These are phyloP conservation scores for Marasmius sp. DNA, from an alignment of 1,284 basidiomycete species.

Conservation along the genomic window DNA sequence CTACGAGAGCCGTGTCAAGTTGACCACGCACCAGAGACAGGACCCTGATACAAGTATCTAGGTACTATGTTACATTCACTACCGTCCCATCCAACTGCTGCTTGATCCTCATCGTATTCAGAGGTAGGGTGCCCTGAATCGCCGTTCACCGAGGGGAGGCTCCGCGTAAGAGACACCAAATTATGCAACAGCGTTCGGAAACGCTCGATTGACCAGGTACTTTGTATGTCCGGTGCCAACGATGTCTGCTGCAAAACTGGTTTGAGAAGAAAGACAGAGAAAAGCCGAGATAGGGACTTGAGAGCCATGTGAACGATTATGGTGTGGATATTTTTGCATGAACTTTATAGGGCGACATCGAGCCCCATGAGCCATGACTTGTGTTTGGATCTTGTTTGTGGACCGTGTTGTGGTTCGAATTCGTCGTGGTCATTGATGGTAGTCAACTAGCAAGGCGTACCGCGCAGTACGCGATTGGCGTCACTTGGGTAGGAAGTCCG, in stretches of 20 bases:
- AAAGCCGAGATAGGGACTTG: too few species aligned
- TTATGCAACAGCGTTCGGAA: slow-evolving; percentile 54
- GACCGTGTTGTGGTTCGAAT: too few species aligned
- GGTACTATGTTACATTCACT: slow-evolving; percentile 48
- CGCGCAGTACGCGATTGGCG: too few species aligned
- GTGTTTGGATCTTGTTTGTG: too few species aligned
- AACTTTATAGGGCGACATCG: too few species aligned
- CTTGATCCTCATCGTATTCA: slow-evolving; percentile 40
- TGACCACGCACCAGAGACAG: slow-evolving; percentile 38
- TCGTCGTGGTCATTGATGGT: too few species aligned
- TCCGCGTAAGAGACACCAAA: slow-evolving; percentile 54
- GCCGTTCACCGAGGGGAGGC: slow-evolving; percentile 47
- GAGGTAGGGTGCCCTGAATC: slow-evolving; percentile 47
- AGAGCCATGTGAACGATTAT: too few species aligned
- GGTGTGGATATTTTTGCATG: too few species aligned
- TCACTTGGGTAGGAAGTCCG: too few species aligned
- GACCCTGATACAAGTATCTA: slow-evolving; percentile 56
- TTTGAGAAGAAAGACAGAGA: background rate
- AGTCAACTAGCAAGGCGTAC: too few species aligned
- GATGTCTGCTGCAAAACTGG: slow-evolving; percentile 24
- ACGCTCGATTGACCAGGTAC: slow-evolving; percentile 51
- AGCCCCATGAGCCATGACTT: too few species aligned
- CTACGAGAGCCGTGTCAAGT: background rate
- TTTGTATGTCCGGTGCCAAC: slow-evolving; percentile 50
- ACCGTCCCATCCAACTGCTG: slow-evolving; percentile 32